Percentiles rank a stretch among this genome's conserved stretches.
Evolutionary conservation across 2,329 filamentous ascomycete genomes (phyloP).

Genomic region (Plenodomus lindquistii): DNA sequence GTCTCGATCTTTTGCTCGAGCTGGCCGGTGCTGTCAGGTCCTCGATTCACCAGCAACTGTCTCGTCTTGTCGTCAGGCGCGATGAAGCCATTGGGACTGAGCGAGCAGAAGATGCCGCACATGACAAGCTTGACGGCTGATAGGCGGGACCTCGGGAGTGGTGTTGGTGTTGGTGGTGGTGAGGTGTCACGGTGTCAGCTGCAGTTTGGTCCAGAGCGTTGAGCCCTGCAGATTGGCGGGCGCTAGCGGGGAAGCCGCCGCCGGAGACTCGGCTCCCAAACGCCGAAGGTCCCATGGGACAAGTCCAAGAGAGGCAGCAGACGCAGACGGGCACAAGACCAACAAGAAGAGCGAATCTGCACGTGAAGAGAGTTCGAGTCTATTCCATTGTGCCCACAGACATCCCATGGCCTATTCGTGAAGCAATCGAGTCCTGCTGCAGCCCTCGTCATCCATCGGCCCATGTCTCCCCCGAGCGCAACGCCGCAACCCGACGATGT

Average conservation of each 20-base stretch:
- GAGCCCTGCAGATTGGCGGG: not conserved
- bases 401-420: slow-evolving; percentile 25
- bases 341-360: not conserved
- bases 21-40: slow-evolving; percentile 35
- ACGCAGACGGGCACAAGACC: slow-evolving; percentile 4
- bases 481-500: slow-evolving; percentile 36
- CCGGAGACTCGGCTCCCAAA: slow-evolving; percentile 23
- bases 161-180: slow-evolving; percentile 12
- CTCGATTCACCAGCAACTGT: slow-evolving; percentile 35
- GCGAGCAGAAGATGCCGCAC: slow-evolving; percentile 58
- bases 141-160: slow-evolving; percentile 9
- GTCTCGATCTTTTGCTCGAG: not conserved
- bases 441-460: slow-evolving; percentile 15
- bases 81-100: slow-evolving; percentile 39
- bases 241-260: slow-evolving; percentile 5
- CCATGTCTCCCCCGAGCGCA: slow-evolving; percentile 42
- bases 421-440: slow-evolving; percentile 1
- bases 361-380: not conserved
- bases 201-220: not conserved
- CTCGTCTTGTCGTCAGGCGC: slow-evolving; percentile 28
- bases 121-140: slow-evolving; percentile 18
- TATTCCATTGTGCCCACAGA: not conserved
- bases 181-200: not conserved
- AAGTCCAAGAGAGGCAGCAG: not conserved
- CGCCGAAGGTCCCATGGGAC: slow-evolving; percentile 26